These are phyloP conservation scores for Cardamine resedifolia DNA, from an alignment of 345 rosid species.

Conservation along the genomic window DNA sequence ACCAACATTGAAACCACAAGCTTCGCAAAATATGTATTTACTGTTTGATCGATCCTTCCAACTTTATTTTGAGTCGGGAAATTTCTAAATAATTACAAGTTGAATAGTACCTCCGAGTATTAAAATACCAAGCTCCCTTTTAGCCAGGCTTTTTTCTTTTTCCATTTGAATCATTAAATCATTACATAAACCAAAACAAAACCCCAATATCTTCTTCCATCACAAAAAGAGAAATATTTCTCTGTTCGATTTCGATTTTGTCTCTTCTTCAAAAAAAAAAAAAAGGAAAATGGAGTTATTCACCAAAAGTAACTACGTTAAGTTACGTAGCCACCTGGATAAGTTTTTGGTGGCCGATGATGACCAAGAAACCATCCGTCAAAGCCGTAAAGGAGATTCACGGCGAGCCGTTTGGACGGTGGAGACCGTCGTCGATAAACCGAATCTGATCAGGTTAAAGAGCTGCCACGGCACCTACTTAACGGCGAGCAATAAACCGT, in stretches of 20 bases:
- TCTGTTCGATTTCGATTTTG: conserved; percentile 22
- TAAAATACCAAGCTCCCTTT: no score
- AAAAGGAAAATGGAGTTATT: conserved; percentile 71
- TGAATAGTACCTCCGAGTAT: no score
- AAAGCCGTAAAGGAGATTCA: conserved; percentile 62
- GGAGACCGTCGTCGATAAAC: conserved; percentile 56
- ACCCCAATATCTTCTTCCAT: conserved; percentile 11
- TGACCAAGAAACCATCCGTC: conserved; percentile 61
- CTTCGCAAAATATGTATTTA: no score
- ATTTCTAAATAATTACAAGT: no score
- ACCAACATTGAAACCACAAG: no score
- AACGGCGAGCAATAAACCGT: conserved; percentile 68
- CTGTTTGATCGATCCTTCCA: no score
- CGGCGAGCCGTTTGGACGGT: conserved; percentile 64
- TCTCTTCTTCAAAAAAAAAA: not conserved
- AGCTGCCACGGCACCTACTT: conserved; percentile 68
- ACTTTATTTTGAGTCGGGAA: no score
- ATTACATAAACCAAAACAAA: conserved; percentile 6
- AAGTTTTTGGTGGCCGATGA: conserved; percentile 82
- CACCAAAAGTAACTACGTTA: conserved; percentile 58
- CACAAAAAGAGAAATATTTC: conserved; percentile 23
- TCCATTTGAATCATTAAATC: conserved; percentile 8
- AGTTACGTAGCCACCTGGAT: conserved; percentile 79
- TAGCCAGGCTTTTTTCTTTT: no score
- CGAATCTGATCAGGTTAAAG: conserved; percentile 47